These are phyloP conservation scores for Atractiella rhizophila DNA, from an alignment of 768 basidiomycete genomes.

Conservation along the genomic window DNA sequence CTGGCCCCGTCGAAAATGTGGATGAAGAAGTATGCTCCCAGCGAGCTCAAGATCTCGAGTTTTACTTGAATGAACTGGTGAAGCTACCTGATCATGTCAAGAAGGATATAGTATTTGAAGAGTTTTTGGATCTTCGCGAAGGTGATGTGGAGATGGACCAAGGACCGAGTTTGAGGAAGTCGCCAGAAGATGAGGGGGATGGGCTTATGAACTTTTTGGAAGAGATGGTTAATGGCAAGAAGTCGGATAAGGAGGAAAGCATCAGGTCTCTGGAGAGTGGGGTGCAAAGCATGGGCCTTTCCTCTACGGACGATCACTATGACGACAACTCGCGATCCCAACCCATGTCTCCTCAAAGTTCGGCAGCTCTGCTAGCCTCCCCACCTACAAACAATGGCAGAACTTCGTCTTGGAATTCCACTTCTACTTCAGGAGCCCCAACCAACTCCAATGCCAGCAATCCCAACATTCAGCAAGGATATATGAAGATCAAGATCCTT, in stretches of 20 bases:
- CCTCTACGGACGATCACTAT: slow-evolving; percentile 1
- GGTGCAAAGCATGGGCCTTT: not conserved
- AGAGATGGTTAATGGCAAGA: not conserved
- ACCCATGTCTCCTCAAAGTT: not conserved
- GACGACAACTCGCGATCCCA: not conserved
- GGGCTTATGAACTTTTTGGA: not conserved
- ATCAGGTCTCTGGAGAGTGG: slow-evolving; percentile 15
- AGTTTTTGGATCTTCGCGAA: slow-evolving; percentile 57
- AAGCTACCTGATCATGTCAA: slow-evolving; percentile 55
- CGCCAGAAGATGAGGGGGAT: not conserved
- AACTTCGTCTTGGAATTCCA: not conserved
- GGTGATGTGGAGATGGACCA: slow-evolving; percentile 26
- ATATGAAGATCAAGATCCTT: slow-evolving; percentile 96
- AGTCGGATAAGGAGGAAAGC: slow-evolving; percentile 15
- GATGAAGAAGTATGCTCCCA: slow-evolving; percentile 59
- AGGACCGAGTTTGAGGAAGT: not conserved
- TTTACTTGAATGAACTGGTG: slow-evolving; percentile 61
- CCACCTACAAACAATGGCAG: not conserved
- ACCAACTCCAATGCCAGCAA: slow-evolving; percentile 5
- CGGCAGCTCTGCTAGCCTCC: not conserved
- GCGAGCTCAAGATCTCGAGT: slow-evolving; percentile 58
- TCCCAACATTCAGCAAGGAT: slow-evolving; percentile 29
- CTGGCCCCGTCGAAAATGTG: slow-evolving; percentile 64
- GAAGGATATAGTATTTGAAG: slow-evolving; percentile 49
- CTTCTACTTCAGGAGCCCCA: not conserved